These are phyloP conservation scores for Penicillium alfredii DNA, from an alignment of 495 filamentous ascomycete species.

Conservation along the genomic window DNA sequence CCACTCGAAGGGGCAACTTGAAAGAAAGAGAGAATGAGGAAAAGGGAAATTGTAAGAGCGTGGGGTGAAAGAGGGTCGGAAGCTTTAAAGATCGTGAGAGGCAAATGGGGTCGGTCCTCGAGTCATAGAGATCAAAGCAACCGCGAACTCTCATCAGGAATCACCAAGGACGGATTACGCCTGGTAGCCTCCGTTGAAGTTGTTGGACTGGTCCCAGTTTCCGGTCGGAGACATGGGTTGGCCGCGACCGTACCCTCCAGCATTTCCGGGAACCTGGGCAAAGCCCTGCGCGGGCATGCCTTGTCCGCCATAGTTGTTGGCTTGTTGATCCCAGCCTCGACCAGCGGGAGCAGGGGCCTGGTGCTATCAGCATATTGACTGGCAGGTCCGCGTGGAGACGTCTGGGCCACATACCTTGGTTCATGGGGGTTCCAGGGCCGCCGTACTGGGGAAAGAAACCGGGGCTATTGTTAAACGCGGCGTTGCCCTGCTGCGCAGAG, in stretches of 20 bases:
- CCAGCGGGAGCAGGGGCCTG: conserved; percentile 55
- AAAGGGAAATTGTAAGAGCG: conserved; percentile 4
- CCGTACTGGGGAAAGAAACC: conserved; percentile 92
- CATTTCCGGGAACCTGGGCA: conserved; percentile 58
- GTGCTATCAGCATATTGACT: conserved; percentile 24
- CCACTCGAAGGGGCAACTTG: conserved; percentile 31
- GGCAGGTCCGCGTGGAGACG: conserved; percentile 12
- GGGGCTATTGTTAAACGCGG: conserved; percentile 62
- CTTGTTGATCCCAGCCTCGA: conserved; percentile 59
- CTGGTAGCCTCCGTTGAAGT: conserved; percentile 52
- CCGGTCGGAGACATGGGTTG: conserved; percentile 67
- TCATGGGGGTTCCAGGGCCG: conserved; percentile 66
- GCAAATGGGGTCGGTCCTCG: no score
- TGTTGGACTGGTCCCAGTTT: conserved; percentile 58
- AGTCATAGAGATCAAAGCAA: conserved; percentile 6
- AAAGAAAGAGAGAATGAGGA: conserved; percentile 4
- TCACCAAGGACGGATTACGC: conserved; percentile 28
- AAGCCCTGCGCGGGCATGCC: conserved; percentile 54
- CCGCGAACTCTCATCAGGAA: conserved; percentile 1
- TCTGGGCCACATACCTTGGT: conserved; percentile 52
- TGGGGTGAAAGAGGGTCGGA: conserved; percentile 2
- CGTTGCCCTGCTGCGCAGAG: conserved; percentile 59
- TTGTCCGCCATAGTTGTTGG: conserved; percentile 51
- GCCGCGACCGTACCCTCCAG: conserved; percentile 77
- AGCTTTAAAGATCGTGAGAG: no score